Base-by-base conservation (phyloP, 2,329 filamentous ascomycete species). In the Ceratocystis cacaofunesta region DNA sequence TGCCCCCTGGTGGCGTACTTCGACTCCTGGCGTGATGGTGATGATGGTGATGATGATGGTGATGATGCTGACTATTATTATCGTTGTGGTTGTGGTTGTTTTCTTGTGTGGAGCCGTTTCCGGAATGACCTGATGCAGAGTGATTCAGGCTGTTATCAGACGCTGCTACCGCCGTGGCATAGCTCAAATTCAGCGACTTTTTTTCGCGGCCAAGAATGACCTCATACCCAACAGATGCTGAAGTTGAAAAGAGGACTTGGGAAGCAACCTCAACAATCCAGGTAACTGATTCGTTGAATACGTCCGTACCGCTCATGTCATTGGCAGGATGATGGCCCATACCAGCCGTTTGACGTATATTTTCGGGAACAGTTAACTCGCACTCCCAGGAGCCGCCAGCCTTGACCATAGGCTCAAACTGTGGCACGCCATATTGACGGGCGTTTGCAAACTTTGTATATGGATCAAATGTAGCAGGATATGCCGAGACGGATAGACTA, bases 331-430 rank as follows among this genome's bases (percentile, higher is more conserved):
- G 28, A 32, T 10, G 7, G 48, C 79, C 76, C 44, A 74, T 75
- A 62, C 78, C 79, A 64, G 86, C 87, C 19, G 78, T 82, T 72
- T 87, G 83, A 61, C 89, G 82, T 67, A 94, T 87, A 68, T 86
- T 79, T 65, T 92, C 87, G 0, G 92, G 92, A 0, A 99, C 86
- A 4, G 84, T 80, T 69, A 99, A 81, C 72, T 86, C 84, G 66
- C 90, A 88, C 70, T 85, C 84, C 88, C 92, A 99, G 58, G 82
- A 85, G 5, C 90, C 92, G 36, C 92, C 94, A 7, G 94, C 92
- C 78, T 97, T 97, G 72, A 99, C 82, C 78, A 96, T 92, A 60
- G 94, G 92, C 76, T 99, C 94, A 72, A 94, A 99, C 71, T 95
- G 89, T 17, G 94, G 94, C 1, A 87, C 82, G 60, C 89, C 90